A percentile compares a stretch with the other conserved stretches of the same genome.
phyloP scores from a whole-genome alignment of 73 alveolate species.

The Paramecium sexaurelia region DNA sequence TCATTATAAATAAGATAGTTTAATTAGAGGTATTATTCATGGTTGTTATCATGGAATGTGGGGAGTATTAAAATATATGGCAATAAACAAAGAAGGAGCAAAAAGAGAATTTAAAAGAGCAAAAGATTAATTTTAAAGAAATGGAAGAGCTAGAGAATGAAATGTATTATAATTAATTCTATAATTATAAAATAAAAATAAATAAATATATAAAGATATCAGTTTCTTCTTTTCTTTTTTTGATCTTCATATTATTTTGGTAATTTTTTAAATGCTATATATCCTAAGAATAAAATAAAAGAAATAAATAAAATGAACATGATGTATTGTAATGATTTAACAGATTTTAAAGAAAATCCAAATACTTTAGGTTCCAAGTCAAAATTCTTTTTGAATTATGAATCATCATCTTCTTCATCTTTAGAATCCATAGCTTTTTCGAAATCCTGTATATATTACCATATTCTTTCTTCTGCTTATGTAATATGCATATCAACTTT shows the following conservation, averaged over 20 bases:
- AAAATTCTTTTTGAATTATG: background rate
- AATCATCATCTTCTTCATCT: conserved; percentile 32
- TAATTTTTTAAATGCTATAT: background rate
- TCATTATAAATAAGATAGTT: background rate
- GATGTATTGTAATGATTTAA: conserved; percentile 4
- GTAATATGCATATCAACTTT: conserved; percentile 35
- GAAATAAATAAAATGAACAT: background rate
- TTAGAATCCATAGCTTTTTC: conserved; percentile 47
- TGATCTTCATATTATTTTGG: background rate
- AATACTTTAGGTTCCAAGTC: conserved; percentile 52
- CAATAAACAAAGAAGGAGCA: background rate
- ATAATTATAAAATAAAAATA: background rate
- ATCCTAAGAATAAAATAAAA: background rate
- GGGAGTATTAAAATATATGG: background rate
- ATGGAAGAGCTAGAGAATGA: background rate
- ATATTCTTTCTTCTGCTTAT: background rate
- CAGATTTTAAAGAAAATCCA: conserved; percentile 43
- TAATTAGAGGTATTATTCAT: background rate
- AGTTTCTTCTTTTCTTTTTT: conserved; percentile 9
- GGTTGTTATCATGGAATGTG: background rate
- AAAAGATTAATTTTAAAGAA: background rate
- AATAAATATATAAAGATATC: background rate
- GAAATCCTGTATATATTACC: conserved; percentile 43
- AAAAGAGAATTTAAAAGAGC: background rate
- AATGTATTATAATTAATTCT: background rate